Evolutionary conservation across 805 yeast species (phyloP), one percentile per base, ranked within the genome.

Genomic region (Teunomyces pallodes): DNA sequence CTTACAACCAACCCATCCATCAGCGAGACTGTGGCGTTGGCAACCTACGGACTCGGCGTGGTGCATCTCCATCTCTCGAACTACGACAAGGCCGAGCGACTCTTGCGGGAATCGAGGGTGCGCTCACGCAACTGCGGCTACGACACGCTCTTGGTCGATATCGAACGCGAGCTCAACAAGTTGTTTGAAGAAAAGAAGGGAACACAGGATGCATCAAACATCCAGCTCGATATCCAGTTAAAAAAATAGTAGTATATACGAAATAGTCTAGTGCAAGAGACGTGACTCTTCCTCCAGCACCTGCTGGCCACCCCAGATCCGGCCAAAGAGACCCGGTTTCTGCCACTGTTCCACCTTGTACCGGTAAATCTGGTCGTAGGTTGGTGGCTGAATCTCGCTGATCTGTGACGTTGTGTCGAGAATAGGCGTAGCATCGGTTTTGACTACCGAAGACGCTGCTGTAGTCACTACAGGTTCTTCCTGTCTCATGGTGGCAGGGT

Each of bases 21-120:
- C 9, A 76, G 80, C 29, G 89, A 87, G 53, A 81, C 87, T 1
- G 82, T 86, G 36, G 94, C 95, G 0, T 72, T 91, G 61, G 82
- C 96, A 0, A 82, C 90, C 0, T 91, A 87, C 60, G 95, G 96
- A 0, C 72, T 88, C 36, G 98, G 97, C 1, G 95, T 90, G 4
- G 76, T 89, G 9, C 76, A 80, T 39, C 66, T 85, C n/a, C 88
- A 87, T 56, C 60, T 72, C 41, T 79, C 84, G 0, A 68, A 83
- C 9, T 72, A 79, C 47, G 76, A 72, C 2, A 67, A 75, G 46
- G 90, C 96, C 0, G 81, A 79, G 53, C 72, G 81, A 36, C 68
- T 79, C 26, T 69, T 91, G 42, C 70, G 84, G 5, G 90, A 87
- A 60, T 82, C 96, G 0, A 76, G 88, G 30, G 74, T 82, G 24